Conservation (phyloP, 179 eudicot species). For the Patellifolia procumbens region DNA sequence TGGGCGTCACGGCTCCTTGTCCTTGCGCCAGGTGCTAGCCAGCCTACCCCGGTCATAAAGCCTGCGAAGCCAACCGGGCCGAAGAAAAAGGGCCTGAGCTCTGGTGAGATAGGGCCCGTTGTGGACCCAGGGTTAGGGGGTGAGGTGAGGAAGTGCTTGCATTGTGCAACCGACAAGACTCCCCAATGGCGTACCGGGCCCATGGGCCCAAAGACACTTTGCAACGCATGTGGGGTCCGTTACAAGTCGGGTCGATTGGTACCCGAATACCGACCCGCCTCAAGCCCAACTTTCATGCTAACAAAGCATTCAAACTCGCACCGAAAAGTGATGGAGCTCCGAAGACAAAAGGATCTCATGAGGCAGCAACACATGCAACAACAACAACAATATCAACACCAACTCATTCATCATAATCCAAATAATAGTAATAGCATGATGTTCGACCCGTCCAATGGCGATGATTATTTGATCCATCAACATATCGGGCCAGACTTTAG, state of each 20-base stretch:
- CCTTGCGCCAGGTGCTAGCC: slow-evolving; percentile 43
- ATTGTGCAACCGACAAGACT: slow-evolving; percentile 90
- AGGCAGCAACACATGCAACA: slow-evolving; percentile 46
- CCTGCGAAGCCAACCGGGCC: slow-evolving; percentile 33
- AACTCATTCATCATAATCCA: slow-evolving; percentile 23
- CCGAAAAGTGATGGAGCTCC: slow-evolving; percentile 86
- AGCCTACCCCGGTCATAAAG: slow-evolving; percentile 13
- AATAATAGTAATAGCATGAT: slow-evolving; percentile 38
- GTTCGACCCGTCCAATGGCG: slow-evolving; percentile 54
- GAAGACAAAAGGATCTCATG: slow-evolving; percentile 76
- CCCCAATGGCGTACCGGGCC: slow-evolving; percentile 99
- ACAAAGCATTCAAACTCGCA: slow-evolving; percentile 92
- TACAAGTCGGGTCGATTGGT: slow-evolving; percentile 88
- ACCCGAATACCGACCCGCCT: slow-evolving; percentile 87
- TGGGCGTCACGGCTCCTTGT: slow-evolving; percentile 92
- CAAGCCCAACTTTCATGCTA: slow-evolving; percentile 81
- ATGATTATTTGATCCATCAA: slow-evolving; percentile 78
- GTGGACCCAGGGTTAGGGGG: slow-evolving; percentile 20
- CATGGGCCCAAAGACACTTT: slow-evolving; percentile 84
- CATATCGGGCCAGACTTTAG: slow-evolving; percentile 61
- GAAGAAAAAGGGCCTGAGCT: slow-evolving; percentile 31
- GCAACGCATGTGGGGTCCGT: slow-evolving; percentile 93
- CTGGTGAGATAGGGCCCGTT: neutral
- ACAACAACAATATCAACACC: slow-evolving; percentile 24
- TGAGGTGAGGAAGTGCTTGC: slow-evolving; percentile 69